Evolutionary conservation across 2,329 filamentous ascomycete species (phyloP), one percentile per base, ranked within the genome.

Genomic region (Ascochyta clinopodiicola): DNA sequence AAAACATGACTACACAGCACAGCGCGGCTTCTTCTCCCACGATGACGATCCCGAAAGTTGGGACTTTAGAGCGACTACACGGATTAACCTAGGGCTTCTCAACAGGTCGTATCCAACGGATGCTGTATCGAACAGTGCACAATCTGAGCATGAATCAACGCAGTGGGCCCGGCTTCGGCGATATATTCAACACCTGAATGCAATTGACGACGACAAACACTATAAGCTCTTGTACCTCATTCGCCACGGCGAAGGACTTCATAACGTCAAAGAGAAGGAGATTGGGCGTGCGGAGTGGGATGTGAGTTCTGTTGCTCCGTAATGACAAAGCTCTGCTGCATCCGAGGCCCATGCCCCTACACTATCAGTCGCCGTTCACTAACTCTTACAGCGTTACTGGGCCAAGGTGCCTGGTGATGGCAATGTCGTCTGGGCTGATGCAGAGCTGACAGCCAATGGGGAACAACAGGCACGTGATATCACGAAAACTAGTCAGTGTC

Each of bases 241-340:
- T 32, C 83, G 87, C 32, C 88, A 90, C 66, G 87, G 88, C n/a
- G 81, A 89, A 74, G 87, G 87, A 1, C 72, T 77, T 34, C 82
- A 86, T 69, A 86, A 86, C 63, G 82, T 84, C 9, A 86, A 86
- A 34, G 84, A 88, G 74, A 77, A 77, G 32, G 86, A 79, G 66
- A 88, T 87, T 61, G 86, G 86, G 29, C 88, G 85, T 1, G 80
- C 83, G 6, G 83, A 82, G n/a, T 89, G 86, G 86, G 85, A 89
- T 67, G 83, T 83, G 70, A 66, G 82, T 75, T 10, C 12, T 9
- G 12, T 40, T 22, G 21, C 38, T 8, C 21, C 12, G 8, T 25
- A 6, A 17, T 29, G 25, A 25, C 9, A 25, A 31, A 5, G 38
- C 25, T 2, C 17, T 46, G 6, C 13, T 37, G 46, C 27, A 44